Evolutionary conservation across 2,329 filamentous ascomycete species (phyloP), one percentile per base, ranked within the genome.

Genomic region (Aspergillus sp.): DNA sequence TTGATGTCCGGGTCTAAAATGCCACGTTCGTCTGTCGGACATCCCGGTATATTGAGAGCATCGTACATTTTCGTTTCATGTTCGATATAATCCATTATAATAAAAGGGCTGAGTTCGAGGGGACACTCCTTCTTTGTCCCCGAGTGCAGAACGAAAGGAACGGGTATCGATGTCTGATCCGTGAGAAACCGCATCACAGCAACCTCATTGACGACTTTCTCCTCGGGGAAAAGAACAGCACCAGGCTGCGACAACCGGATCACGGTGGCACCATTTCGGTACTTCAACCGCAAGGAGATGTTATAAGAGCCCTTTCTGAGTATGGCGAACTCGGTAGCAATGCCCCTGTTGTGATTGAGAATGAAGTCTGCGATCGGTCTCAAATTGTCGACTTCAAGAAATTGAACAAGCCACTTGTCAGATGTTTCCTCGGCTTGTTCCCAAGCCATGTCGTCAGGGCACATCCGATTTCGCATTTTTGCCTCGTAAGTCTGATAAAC

Each of bases 11-110:
- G 62, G 48, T 73, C 43, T 1, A 47, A 29, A 12, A 45, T 50
- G 33, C 62, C 51, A 12, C 44, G 48, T 3, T 52, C 35, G 19
- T 48, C 40, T 7, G 5, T 48, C 12, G 44, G 46, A 41, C 44
- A 51, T 7, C 47, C 50, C 5, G 53, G 50, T 2, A 27, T 54
- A 19, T 52, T 52, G 27, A 57, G 49, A 35, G 41, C 48, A 34
- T 53, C 53, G 19, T 45, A 47, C 49, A 57, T 52, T 51, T 4
- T 48, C 12, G 38, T 49, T 1, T 40, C 41, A 36, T 53, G 45
- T 4, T 53, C 45, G 27, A 57, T 49, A 49, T 61, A 66, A n/a
- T 61, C 58, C 62, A 67, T 65, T 32, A 67, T 58, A 19, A 69
- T 68, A 43, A 62, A 70, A 0, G 65, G 63, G 4, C 60, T 57